Evolutionary conservation across 495 filamentous ascomycete genomes (phyloP).

Genomic region (Astrothelium macrocarpum): DNA sequence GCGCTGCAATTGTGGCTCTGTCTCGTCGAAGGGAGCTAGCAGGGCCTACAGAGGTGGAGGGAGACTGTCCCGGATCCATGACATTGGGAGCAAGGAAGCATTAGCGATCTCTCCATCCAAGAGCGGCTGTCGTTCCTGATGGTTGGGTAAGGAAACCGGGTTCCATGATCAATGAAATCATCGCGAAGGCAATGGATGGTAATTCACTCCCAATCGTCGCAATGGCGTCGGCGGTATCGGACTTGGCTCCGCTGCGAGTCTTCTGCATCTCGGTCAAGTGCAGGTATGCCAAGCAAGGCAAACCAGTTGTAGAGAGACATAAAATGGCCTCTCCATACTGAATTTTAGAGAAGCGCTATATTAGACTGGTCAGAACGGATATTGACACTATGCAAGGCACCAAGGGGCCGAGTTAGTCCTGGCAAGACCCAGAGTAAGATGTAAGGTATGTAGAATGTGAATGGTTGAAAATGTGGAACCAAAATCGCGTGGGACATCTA

Average conservation of each 20-base stretch:
- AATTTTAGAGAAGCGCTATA: too few relatives aligned
- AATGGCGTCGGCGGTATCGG: background rate
- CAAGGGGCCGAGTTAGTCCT: too few relatives aligned
- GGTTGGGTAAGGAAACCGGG: background rate
- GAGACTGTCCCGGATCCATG: background rate
- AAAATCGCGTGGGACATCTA: too few relatives aligned
- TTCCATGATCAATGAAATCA: background rate
- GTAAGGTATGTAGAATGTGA: too few relatives aligned
- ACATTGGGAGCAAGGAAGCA: background rate
- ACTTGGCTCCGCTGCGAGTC: background rate
- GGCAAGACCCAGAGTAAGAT: too few relatives aligned
- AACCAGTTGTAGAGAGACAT: too few relatives aligned
- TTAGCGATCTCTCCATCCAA: background rate
- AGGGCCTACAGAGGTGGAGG: background rate
- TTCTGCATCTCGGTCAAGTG: background rate
- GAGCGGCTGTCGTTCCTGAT: background rate
- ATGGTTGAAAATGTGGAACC: too few relatives aligned
- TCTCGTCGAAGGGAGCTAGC: slow-evolving; percentile 21
- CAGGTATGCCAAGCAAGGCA: too few relatives aligned
- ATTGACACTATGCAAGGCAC: too few relatives aligned
- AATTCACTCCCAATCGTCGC: background rate
- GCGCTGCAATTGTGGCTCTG: slow-evolving; percentile 27
- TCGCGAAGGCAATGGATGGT: background rate
- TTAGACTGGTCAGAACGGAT: too few relatives aligned
- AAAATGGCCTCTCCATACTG: too few relatives aligned